Evolutionary conservation across 495 filamentous ascomycete species (phyloP).

Genomic region (Neurospora sp.): DNA sequence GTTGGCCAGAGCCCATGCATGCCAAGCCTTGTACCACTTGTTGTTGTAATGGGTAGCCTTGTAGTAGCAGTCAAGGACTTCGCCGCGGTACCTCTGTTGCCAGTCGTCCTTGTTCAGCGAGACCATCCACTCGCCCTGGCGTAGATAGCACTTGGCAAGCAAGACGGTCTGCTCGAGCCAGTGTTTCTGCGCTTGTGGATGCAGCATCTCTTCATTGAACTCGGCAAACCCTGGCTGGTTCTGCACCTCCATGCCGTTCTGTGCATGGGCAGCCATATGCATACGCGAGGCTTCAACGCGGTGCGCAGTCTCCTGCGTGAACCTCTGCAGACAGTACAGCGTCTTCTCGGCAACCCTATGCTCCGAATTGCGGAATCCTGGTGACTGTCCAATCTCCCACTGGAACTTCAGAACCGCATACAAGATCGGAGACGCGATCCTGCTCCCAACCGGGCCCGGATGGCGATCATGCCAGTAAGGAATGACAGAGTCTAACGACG

Average conservation of each 20-base stretch:
- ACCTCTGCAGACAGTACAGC: slow-evolving; percentile 66
- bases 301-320: slow-evolving; percentile 68
- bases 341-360: slow-evolving; percentile 46
- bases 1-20: slow-evolving; percentile 97
- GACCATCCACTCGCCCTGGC: slow-evolving; percentile 93
- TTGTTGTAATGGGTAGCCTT: slow-evolving; percentile 86
- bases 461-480: slow-evolving; percentile 46
- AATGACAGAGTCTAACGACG: slow-evolving; percentile 52
- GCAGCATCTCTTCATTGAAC: slow-evolving; percentile 34
- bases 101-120: slow-evolving; percentile 74
- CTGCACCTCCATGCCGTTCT: slow-evolving; percentile 42
- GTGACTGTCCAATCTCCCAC: slow-evolving; percentile 66
- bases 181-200: slow-evolving; percentile 33
- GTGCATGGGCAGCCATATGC: slow-evolving; percentile 44
- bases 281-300: slow-evolving; percentile 50
- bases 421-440: slow-evolving; percentile 64
- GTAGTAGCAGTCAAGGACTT: slow-evolving; percentile 75
- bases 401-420: slow-evolving; percentile 93
- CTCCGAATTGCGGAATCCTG: slow-evolving; percentile 25
- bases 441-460: slow-evolving; percentile 15
- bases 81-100: slow-evolving; percentile 63
- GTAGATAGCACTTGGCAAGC: slow-evolving; percentile 87
- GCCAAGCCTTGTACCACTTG: slow-evolving; percentile 97
- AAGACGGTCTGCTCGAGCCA: slow-evolving; percentile 58
- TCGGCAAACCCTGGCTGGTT: slow-evolving; percentile 52